Evolutionary conservation across 352 stramenopile genomes (phyloP).

Genomic region (Phytophthora citricola): DNA sequence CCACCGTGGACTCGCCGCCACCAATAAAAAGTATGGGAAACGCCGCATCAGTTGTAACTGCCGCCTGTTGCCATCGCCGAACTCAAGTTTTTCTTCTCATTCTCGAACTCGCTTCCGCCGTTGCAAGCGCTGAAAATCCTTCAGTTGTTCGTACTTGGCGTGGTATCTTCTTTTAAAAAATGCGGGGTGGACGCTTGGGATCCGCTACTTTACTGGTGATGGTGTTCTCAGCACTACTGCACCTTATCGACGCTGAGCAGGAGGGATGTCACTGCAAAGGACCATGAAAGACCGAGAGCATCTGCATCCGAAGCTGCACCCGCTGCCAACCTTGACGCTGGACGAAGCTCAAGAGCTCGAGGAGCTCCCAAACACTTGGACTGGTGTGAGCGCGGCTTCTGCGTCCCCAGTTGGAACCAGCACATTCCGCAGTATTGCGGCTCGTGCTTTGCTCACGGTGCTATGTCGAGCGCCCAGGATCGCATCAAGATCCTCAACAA

Average conservation of each 20-base stretch:
- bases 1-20: conserved; percentile 5
- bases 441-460: conserved; percentile 83
- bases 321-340: conserved; percentile 50
- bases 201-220: conserved; percentile 16
- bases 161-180: conserved; percentile 14
- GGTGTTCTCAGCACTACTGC: conserved; percentile 21
- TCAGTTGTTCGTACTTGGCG: conserved; percentile 5
- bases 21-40: conserved; percentile 36
- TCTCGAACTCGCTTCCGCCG: conserved; percentile 31
- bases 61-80: conserved; percentile 1
- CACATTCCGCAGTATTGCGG: conserved; percentile 90
- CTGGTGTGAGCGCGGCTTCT: conserved; percentile 89
- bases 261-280: conserved; percentile 62
- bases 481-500: conserved; percentile 87
- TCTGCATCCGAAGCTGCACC: conserved; percentile 59
- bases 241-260: conserved; percentile 3
- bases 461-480: conserved; percentile 78
- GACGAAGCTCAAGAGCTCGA: conserved; percentile 45
- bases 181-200: conserved; percentile 18
- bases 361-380: conserved; percentile 78
- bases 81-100: conserved; percentile 8
- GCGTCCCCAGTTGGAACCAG: conserved; percentile 86
- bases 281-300: conserved; percentile 83
- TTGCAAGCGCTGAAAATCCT: conserved; percentile 16
- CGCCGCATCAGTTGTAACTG: conserved; percentile 22